Evolutionary conservation across 2,329 filamentous ascomycete species (phyloP).

Genomic region (Coniochaeta sp.): DNA sequence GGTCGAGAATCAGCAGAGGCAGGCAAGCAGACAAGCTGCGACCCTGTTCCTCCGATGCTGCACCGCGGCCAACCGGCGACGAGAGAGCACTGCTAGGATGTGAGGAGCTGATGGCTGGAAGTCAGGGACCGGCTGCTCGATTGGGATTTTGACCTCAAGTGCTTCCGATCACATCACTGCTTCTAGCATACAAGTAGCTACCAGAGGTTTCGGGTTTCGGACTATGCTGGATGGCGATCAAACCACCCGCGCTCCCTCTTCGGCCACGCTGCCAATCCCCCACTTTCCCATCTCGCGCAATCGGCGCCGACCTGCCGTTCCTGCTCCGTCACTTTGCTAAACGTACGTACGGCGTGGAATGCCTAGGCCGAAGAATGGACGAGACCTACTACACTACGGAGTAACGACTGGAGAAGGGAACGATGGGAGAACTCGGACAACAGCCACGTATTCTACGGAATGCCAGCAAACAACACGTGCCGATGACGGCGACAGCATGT

Average conservation of each 20-base stretch:
- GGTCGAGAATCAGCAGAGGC: slow-evolving; percentile 7
- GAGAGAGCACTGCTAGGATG: no score
- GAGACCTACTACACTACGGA: background rate
- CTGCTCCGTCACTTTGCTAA: background rate
- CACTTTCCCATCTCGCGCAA: slow-evolving; percentile 5
- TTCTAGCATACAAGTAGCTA: slow-evolving; percentile 6
- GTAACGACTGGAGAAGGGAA: background rate
- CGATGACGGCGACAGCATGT: no score
- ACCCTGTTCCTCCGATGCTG: background rate
- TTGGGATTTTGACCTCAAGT: background rate
- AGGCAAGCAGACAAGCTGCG: background rate
- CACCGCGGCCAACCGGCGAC: no score
- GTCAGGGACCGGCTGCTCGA: background rate
- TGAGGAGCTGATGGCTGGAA: no score
- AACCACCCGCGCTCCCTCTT: slow-evolving; percentile 17
- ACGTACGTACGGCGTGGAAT: background rate
- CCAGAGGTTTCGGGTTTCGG: slow-evolving; percentile 21
- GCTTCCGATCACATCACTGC: background rate
- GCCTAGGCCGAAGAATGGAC: background rate
- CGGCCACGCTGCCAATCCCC: slow-evolving; percentile 8
- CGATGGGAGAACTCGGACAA: background rate
- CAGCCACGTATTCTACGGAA: no score
- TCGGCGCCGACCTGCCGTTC: background rate
- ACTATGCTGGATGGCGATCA: slow-evolving; percentile 23
- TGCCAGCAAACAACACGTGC: no score